Evolutionary conservation across 345 rosid genomes (phyloP).

Genomic region (Eucalyptus regnans): DNA sequence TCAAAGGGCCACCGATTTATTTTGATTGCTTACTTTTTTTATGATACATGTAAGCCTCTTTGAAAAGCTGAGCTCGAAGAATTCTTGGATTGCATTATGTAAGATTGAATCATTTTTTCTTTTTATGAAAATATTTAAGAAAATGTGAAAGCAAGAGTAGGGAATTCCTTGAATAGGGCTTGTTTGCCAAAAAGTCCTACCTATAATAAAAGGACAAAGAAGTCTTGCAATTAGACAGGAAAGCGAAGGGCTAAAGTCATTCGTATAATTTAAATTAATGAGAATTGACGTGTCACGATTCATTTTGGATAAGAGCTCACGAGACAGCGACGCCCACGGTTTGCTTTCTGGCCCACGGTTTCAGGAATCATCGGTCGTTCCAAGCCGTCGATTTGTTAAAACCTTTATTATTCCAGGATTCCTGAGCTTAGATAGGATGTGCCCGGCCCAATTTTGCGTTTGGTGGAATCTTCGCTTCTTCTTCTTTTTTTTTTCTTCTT

Average conservation of each 20-base stretch:
- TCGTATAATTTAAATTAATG: background rate
- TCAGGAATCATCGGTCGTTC: background rate
- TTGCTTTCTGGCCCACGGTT: conserved; percentile 3
- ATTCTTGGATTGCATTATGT: background rate
- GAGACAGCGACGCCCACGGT: conserved; percentile 1
- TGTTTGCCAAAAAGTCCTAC: background rate
- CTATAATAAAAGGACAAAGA: background rate
- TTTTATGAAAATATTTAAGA: background rate
- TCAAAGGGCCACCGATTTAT: rapidly evolving
- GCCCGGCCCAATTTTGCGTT: background rate
- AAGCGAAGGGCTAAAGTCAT: background rate
- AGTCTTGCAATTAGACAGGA: background rate
- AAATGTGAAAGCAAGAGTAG: background rate
- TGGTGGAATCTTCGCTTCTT: background rate
- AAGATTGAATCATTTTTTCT: background rate
- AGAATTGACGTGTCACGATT: background rate
- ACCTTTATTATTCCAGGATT: background rate
- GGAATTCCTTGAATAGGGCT: background rate
- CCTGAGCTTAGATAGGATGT: background rate
- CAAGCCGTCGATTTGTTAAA: background rate
- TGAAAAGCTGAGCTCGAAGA: background rate
- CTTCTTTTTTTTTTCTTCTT: too few species aligned
- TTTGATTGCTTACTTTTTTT: rapidly evolving
- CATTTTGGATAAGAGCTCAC: background rate
- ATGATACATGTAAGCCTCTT: background rate